phyloP scores from a whole-genome alignment of 2,329 filamentous ascomycete species.

The Aspergillaceae sp. region DNA sequence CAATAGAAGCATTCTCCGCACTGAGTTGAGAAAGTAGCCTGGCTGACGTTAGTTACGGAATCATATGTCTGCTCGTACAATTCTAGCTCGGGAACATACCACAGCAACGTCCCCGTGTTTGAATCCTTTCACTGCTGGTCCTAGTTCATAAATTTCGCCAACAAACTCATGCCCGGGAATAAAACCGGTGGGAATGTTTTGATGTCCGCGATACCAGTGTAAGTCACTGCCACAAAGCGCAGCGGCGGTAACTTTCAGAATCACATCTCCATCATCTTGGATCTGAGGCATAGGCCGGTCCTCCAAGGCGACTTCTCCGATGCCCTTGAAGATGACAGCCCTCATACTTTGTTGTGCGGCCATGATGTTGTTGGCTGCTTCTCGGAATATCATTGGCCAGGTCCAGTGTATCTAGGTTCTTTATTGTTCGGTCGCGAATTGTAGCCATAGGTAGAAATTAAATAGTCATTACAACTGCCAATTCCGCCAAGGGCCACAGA shows the following conservation, averaged over 20 bases:
- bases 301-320: constrained; percentile 63
- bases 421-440: no score
- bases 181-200: constrained; percentile 56
- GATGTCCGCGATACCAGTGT: constrained; percentile 75
- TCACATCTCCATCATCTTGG: constrained; percentile 60
- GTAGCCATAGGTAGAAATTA: no score
- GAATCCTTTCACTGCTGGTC: constrained; percentile 49
- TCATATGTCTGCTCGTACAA: no score
- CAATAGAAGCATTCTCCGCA: constrained; percentile 80
- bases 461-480: no score
- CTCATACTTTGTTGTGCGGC: constrained; percentile 60
- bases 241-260: constrained; percentile 72
- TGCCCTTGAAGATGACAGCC: constrained; percentile 77
- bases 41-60: no score
- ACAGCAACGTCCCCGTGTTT: constrained; percentile 68
- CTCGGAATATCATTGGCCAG: no score
- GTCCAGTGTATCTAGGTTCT: no score
- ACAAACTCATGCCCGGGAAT: constrained; percentile 76
- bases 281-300: constrained; percentile 68
- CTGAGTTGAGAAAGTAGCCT: constrained; percentile 71
- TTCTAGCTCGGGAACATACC: no score
- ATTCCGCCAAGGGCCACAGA: no score
- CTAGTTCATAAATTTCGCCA: constrained; percentile 59
- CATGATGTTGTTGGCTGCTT: no score
- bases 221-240: constrained; percentile 77